phyloP scores from a whole-genome alignment of 129 eudicot species.

The Smallanthus sonchifolius region DNA sequence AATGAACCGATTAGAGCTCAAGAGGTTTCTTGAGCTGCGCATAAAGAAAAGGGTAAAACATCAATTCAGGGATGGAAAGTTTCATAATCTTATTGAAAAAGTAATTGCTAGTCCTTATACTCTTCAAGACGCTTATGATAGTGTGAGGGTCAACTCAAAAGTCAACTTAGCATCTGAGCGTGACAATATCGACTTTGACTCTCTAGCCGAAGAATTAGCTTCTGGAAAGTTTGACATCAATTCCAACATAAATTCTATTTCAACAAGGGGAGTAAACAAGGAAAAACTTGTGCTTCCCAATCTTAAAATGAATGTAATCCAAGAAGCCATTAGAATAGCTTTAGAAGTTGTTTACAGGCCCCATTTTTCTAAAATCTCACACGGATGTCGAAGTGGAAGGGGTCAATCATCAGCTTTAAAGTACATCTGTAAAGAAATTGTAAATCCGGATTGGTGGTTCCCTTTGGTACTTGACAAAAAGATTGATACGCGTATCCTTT shows the following conservation, averaged over 20 bases:
- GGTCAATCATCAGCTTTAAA: conserved; percentile 72
- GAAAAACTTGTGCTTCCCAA: conserved; percentile 78
- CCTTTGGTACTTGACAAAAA: conserved; percentile 50
- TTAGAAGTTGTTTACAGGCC: conserved; percentile 91
- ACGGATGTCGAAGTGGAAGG: conserved; percentile 84
- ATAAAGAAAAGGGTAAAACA: conserved; percentile 82
- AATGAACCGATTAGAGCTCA: conserved; percentile 48
- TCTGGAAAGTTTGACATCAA: conserved; percentile 47
- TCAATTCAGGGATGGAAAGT: conserved; percentile 69
- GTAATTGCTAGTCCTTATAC: conserved; percentile 84
- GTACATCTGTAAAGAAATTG: conserved; percentile 65
- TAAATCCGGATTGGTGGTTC: conserved; percentile 85
- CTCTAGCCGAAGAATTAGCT: conserved; percentile 63
- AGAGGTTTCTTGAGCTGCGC: conserved; percentile 59
- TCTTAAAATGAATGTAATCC: conserved; percentile 57
- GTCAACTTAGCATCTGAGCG: conserved; percentile 41
- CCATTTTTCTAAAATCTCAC: conserved; percentile 82
- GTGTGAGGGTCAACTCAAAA: conserved; percentile 62
- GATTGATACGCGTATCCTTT: conserved; percentile 42
- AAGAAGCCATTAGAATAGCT: conserved; percentile 94
- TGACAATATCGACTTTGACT: conserved; percentile 52
- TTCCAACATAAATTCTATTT: conserved; percentile 49
- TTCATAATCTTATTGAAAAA: conserved; percentile 46
- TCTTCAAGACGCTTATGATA: conserved; percentile 73
- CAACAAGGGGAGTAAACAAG: conserved; percentile 54